These are phyloP conservation scores for Malbranchea zuffiana DNA, from an alignment of 2,329 filamentous ascomycete genomes.

Conservation along the genomic window DNA sequence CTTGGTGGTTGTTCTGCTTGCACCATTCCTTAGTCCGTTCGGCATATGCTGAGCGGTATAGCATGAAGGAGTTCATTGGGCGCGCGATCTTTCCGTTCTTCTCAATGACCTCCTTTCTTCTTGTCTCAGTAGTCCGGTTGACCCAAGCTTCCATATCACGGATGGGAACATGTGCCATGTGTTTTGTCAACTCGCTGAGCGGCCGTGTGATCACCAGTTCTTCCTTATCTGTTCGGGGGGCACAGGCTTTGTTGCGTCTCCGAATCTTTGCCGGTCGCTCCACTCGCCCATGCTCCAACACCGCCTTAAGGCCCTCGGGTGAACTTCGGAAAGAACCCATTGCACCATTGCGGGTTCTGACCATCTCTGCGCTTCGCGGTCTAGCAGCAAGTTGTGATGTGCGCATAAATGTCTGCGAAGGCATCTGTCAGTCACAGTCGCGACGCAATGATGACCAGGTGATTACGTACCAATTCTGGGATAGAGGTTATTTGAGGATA, in stretches of 20 bases:
- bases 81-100: constrained; percentile 72
- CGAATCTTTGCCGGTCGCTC: constrained; percentile 15
- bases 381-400: constrained; percentile 2
- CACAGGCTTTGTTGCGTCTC: constrained; percentile 14
- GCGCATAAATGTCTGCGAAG: constrained; percentile 7
- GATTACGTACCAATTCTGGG: constrained; percentile 9
- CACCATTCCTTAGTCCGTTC: constrained; percentile 74
- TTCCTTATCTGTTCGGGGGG: constrained; percentile 12
- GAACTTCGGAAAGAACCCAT: constrained; percentile 6
- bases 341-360: constrained; percentile 12
- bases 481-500: constrained; percentile 10
- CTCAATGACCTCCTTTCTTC: constrained; percentile 57
- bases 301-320: constrained; percentile 6
- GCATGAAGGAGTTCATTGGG: constrained; percentile 96
- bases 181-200: constrained; percentile 17
- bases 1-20: constrained; percentile 81
- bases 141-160: constrained; percentile 74
- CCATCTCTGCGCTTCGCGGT: constrained; percentile 9
- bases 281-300: constrained; percentile 14
- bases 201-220: constrained; percentile 14
- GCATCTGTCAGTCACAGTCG: not conserved
- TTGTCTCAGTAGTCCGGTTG: constrained; percentile 54
- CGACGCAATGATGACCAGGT: not conserved
- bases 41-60: constrained; percentile 88
- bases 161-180: constrained; percentile 43